Evolutionary conservation across 1,139 yeast species (phyloP), one percentile per base, ranked within the genome.

Genomic region (Scheffersomyces lignicola): DNA sequence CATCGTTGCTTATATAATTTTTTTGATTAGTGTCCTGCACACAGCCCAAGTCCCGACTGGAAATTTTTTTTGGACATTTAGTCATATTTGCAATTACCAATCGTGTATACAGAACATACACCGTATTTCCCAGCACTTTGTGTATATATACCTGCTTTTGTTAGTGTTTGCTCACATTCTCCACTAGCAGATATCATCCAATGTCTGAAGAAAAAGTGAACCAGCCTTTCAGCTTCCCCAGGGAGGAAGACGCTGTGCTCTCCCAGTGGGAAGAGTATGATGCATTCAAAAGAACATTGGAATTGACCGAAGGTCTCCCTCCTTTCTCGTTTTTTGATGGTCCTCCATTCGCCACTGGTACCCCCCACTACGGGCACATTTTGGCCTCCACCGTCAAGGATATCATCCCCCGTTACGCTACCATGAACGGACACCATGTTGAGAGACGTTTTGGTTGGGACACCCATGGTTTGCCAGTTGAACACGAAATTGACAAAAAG

Each of bases 361-460:
- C 97, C 25, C 99, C 99, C 31, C 99, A 92, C 60, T 94, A 92
- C 60, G 99, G 99, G 42, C 99, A 92, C 58, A 83, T 92, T 56
- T 73, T 94, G 61, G 94, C 97, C 3, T 90, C 97, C 26, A 92
- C 98, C 39, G 87, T 89, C 51, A 92, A 90, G 73, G 99, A 92
- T 69, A 87, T 92, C 48, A 90, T 92, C 40, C 98, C 98, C 38
- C 80, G 99, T 60, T 92, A 89, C 58, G 97, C 98, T 38, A 86
- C 95, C 47, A 92, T 92, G 97, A 90, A 86, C 49, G 98, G 98
- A 12, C 84, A 79, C 64, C 87, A 85, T 52, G 98, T 92, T 31
- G 96, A 87, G 65, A 86, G 99, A 69, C 79, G 97, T 56, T 92
- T 94, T 48, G 99, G 99, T 42, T 92, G 99, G 99, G 99, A 92